Conservation (phyloP, 2,329 filamentous ascomycete species). For the Alternaria consortialis region DNA sequence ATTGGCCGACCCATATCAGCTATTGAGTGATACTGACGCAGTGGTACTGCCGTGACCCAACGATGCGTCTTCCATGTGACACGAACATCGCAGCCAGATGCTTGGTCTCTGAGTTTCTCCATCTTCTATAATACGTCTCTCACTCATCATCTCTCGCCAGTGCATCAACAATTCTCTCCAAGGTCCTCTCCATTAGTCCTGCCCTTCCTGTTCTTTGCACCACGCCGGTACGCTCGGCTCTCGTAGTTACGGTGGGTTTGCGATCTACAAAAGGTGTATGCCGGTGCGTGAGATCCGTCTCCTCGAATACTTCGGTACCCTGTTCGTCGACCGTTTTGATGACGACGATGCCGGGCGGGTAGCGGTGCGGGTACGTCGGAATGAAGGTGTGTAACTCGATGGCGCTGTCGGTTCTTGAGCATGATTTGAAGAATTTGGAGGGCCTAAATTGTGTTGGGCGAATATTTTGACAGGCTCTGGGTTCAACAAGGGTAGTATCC, state of each 20-base stretch:
- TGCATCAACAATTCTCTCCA: background rate
- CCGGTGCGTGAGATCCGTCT: background rate
- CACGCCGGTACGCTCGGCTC: background rate
- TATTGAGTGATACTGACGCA: background rate
- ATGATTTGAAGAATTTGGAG: background rate
- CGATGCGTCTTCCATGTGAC: background rate
- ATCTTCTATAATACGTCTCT: background rate
- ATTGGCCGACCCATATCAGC: background rate
- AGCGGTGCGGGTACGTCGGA: background rate
- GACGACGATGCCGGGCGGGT: conserved; percentile 1
- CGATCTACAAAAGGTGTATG: background rate
- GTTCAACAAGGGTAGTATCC: background rate
- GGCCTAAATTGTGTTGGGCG: background rate
- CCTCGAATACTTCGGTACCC: background rate
- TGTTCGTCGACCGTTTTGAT: conserved; percentile 8
- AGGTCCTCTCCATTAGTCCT: background rate
- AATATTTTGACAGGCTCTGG: background rate
- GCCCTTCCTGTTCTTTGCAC: background rate
- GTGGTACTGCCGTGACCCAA: background rate
- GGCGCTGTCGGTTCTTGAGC: background rate
- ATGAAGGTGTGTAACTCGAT: background rate
- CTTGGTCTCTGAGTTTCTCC: background rate
- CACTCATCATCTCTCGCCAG: background rate
- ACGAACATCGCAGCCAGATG: background rate
- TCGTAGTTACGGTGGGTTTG: background rate